A percentile compares a stretch with the other conserved stretches of the same genome.
Conservation (phyloP, 1,284 basidiomycete genomes). For the Peniophora sp. region DNA sequence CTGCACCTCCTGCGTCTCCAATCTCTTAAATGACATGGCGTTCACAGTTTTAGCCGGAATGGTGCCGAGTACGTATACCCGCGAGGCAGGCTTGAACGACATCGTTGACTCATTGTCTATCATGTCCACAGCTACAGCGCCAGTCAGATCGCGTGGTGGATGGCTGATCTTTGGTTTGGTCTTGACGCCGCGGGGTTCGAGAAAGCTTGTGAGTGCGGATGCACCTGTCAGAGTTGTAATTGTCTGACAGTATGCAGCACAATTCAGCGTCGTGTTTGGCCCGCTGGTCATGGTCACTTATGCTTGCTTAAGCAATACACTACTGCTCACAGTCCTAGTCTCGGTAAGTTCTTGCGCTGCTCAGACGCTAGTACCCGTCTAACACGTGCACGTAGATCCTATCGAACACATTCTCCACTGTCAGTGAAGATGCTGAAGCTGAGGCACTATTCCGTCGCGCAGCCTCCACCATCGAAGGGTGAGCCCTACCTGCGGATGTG, state of each 20-base stretch:
- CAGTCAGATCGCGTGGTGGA: slow-evolving; percentile 82
- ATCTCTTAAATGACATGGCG: slow-evolving; percentile 5
- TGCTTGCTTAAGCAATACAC: slow-evolving; percentile 82
- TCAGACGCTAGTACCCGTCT: slow-evolving; percentile 1
- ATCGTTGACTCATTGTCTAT: neutral
- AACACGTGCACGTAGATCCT: slow-evolving; percentile 56
- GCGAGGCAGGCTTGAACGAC: neutral
- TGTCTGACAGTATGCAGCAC: slow-evolving; percentile 28
- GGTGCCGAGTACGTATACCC: slow-evolving; percentile 43
- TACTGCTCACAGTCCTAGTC: slow-evolving; percentile 70
- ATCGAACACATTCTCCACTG: slow-evolving; percentile 87
- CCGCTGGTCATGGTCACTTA: slow-evolving; percentile 84
- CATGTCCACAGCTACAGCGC: neutral
- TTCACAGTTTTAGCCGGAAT: slow-evolving; percentile 48
- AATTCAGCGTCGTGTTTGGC: slow-evolving; percentile 80
- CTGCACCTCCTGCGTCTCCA: neutral
- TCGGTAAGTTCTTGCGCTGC: slow-evolving; percentile 44
- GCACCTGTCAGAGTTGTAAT: neutral
- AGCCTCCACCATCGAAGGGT: slow-evolving; percentile 87
- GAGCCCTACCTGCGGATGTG: slow-evolving; percentile 6
- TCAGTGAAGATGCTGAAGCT: slow-evolving; percentile 86
- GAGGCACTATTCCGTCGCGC: slow-evolving; percentile 93
- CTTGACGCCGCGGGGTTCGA: slow-evolving; percentile 83
- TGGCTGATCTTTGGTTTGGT: slow-evolving; percentile 87
- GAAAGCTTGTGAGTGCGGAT: slow-evolving; percentile 44